Conservation (phyloP, 208 protist species). For the Acanthamoeba royreba region DNA sequence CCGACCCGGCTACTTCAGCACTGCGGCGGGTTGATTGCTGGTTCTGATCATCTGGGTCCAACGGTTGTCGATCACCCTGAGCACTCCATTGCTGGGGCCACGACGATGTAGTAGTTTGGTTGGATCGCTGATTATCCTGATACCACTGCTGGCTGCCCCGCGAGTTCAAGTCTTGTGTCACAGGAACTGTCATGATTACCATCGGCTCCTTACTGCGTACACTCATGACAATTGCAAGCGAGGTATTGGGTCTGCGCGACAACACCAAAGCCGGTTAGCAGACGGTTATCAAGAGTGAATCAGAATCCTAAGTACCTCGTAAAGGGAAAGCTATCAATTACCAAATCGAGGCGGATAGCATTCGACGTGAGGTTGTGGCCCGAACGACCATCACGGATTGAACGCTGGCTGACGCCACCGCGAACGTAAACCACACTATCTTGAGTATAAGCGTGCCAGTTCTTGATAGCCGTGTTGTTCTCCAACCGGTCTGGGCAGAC, state of each 20-base stretch:
- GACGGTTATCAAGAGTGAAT: background rate
- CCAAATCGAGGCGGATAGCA: background rate
- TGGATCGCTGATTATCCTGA: background rate
- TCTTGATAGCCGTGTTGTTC: background rate
- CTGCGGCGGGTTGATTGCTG: no score
- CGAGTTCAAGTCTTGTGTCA: no score
- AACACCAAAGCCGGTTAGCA: background rate
- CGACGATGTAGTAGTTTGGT: no score
- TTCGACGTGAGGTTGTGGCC: background rate
- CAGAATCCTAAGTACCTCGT: background rate
- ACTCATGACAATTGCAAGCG: background rate
- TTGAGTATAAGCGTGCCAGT: background rate
- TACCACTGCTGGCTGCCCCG: background rate
- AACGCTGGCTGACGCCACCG: background rate
- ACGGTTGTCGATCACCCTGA: no score
- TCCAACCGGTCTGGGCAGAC: background rate
- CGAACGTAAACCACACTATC: background rate
- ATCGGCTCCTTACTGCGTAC: background rate
- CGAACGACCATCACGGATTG: background rate
- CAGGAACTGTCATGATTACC: background rate
- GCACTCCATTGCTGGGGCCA: no score
- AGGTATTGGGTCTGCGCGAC: background rate
- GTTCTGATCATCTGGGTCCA: no score
- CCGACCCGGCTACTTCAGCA: background rate
- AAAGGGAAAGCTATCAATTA: background rate